A percentile compares a stretch with the other conserved stretches of the same genome.
These are phyloP conservation scores for Scopulariopsis brevicaulis DNA, from an alignment of 2,329 filamentous ascomycete species.

Conservation along the genomic window DNA sequence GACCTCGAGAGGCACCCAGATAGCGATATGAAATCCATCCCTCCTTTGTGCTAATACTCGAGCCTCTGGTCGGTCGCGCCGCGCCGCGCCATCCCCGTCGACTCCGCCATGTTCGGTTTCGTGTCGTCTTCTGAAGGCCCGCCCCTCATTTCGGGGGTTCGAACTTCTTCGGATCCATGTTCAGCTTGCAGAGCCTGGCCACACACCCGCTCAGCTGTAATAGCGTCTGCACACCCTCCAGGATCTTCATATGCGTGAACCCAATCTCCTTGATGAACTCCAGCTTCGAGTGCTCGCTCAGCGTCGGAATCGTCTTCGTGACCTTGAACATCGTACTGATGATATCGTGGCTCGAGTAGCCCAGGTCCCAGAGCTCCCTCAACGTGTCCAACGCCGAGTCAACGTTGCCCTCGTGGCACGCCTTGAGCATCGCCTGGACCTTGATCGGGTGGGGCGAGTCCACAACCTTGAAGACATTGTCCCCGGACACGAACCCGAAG, in stretches of 20 bases:
- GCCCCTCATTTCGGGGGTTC: conserved; percentile 24
- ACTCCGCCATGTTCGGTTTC: not conserved
- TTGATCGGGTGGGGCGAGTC: conserved; percentile 97
- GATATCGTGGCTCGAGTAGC: conserved; percentile 98
- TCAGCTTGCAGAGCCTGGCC: conserved; percentile 82
- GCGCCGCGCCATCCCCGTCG: not conserved
- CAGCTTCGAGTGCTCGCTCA: conserved; percentile 90
- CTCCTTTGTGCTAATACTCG: not conserved
- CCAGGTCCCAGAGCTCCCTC: conserved; percentile 85
- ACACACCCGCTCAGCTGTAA: conserved; percentile 90
- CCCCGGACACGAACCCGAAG: conserved; percentile 92
- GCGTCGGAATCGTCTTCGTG: conserved; percentile 84
- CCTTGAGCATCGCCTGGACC: conserved; percentile 96
- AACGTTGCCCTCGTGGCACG: conserved; percentile 85
- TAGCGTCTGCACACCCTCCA: conserved; percentile 94
- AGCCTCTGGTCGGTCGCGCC: not conserved
- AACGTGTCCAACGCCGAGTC: conserved; percentile 77
- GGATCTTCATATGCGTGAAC: conserved; percentile 96
- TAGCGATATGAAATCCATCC: not conserved
- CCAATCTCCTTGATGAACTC: conserved; percentile 99
- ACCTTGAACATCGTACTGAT: conserved; percentile 99
- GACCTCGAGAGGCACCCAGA: not conserved
- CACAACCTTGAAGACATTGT: conserved; percentile 97
- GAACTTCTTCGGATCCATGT: conserved; percentile 88
- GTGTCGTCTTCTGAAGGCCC: not conserved